These are phyloP conservation scores for Plasmodium coatneyi DNA, from an alignment of 169 alveolate species.

Conservation along the genomic window DNA sequence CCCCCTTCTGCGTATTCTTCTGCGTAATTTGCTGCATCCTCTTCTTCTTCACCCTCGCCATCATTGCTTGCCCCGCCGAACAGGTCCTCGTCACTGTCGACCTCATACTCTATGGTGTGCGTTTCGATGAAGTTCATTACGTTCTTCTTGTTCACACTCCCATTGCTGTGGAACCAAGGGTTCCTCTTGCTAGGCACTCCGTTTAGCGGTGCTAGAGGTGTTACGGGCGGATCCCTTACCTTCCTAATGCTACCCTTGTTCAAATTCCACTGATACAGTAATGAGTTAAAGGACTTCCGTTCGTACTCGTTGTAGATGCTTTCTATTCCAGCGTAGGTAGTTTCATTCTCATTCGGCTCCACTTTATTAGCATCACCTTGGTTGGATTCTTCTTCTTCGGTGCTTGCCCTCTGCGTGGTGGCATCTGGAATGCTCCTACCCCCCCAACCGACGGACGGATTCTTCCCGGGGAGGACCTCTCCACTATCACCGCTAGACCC, in stretches of 20 bases:
- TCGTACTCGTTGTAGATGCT: constrained; percentile 61
- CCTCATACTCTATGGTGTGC: constrained; percentile 72
- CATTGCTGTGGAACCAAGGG: constrained; percentile 61
- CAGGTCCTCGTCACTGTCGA: constrained; percentile 54
- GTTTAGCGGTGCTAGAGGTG: not conserved
- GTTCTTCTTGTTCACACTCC: constrained; percentile 54
- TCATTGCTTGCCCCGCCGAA: not conserved
- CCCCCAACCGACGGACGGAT: not conserved
- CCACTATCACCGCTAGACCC: not conserved
- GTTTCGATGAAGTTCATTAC: constrained; percentile 70
- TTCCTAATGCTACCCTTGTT: constrained; percentile 65
- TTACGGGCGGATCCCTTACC: constrained; percentile 1
- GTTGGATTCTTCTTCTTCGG: not conserved
- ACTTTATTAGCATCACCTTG: not conserved
- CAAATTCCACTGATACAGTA: constrained; percentile 63
- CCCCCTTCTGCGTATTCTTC: not conserved
- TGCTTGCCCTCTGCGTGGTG: not conserved
- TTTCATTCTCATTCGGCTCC: not conserved
- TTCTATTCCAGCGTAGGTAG: constrained; percentile 51
- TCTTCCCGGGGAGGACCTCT: not conserved
- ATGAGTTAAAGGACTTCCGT: constrained; percentile 33
- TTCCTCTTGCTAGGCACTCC: constrained; percentile 9
- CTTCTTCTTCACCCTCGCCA: not conserved
- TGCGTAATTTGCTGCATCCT: too few species aligned
- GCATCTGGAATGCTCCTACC: not conserved